Percentiles rank a stretch among this genome's conserved stretches.
Conservation (phyloP, 2,329 filamentous ascomycete genomes). For the Hortaea werneckii region DNA sequence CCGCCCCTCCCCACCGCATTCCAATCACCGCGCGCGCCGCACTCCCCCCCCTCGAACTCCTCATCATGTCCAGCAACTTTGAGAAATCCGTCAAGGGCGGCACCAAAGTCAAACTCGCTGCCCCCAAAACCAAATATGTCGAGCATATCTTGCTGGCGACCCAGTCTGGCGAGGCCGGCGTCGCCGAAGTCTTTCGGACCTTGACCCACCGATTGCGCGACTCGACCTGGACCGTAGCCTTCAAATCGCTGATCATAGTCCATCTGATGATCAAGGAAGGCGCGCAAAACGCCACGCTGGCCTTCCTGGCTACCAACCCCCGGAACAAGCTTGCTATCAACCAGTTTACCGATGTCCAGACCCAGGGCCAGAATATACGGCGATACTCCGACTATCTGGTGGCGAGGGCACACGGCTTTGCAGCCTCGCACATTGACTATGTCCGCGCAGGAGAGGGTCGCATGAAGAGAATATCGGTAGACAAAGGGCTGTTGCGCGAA, state of each 20-base stretch:
- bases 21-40: not conserved
- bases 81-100: constrained; percentile 99
- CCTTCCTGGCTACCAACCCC: constrained; percentile 72
- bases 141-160: constrained; percentile 95
- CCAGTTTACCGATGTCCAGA: constrained; percentile 88
- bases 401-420: constrained; percentile 70
- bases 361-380: constrained; percentile 87
- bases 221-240: constrained; percentile 98
- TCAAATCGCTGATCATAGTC: constrained; percentile 91
- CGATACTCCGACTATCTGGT: constrained; percentile 82
- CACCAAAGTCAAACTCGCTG: constrained; percentile 87
- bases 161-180: constrained; percentile 85
- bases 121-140: constrained; percentile 98
- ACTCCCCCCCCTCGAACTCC: not conserved
- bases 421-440: constrained; percentile 80
- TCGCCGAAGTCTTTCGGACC: constrained; percentile 90
- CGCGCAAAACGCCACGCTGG: constrained; percentile 75
- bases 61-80: constrained; percentile 70
- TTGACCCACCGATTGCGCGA: constrained; percentile 82
- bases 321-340: constrained; percentile 71
- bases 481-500: constrained; percentile 85
- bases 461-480: constrained; percentile 75
- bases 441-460: constrained; percentile 73
- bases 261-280: constrained; percentile 98
- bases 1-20: not conserved